Evolutionary conservation across 1,284 basidiomycete genomes (phyloP).

Genomic region (Puccinia coronata): DNA sequence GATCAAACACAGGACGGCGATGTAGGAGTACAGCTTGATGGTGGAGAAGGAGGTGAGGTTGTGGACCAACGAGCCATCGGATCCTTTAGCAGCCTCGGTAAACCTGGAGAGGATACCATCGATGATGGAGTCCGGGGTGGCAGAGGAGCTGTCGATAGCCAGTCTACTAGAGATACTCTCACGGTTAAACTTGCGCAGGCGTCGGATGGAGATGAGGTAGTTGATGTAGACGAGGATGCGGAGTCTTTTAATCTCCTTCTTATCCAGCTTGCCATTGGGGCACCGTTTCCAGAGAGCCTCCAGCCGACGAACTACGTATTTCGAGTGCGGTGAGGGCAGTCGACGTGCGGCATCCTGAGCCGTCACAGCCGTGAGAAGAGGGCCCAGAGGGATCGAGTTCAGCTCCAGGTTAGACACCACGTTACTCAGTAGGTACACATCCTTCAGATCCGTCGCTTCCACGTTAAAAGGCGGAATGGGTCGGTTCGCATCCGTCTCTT

Average conservation of each 20-base stretch:
- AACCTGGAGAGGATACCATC: slow-evolving; percentile 21
- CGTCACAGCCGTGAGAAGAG: background rate
- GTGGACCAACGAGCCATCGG: background rate
- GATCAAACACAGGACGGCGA: slow-evolving; percentile 36
- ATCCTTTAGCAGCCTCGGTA: slow-evolving; percentile 8
- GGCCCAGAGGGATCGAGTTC: slow-evolving; percentile 62
- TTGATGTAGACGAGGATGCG: slow-evolving; percentile 43
- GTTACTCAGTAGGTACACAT: slow-evolving; percentile 60
- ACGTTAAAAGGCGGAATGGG: slow-evolving; percentile 65
- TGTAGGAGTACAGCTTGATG: slow-evolving; percentile 23
- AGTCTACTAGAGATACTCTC: background rate
- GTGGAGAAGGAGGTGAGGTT: slow-evolving; percentile 13
- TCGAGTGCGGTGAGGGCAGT: slow-evolving; percentile 68
- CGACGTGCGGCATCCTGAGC: slow-evolving; percentile 53
- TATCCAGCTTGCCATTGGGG: slow-evolving; percentile 31
- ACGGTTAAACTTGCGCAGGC: background rate
- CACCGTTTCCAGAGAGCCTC: slow-evolving; percentile 55
- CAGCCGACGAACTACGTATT: slow-evolving; percentile 71
- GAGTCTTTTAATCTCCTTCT: slow-evolving; percentile 12
- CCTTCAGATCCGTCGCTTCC: slow-evolving; percentile 5
- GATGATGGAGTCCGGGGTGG: slow-evolving; percentile 24
- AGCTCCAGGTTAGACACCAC: slow-evolving; percentile 65
- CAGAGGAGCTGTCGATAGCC: background rate
- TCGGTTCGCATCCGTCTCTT: slow-evolving; percentile 73
- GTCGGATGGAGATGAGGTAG: slow-evolving; percentile 11